Evolutionary conservation across 2,329 filamentous ascomycete species (phyloP), one percentile per base, ranked within the genome.

Genomic region (Ophioceras dolichostomum): DNA sequence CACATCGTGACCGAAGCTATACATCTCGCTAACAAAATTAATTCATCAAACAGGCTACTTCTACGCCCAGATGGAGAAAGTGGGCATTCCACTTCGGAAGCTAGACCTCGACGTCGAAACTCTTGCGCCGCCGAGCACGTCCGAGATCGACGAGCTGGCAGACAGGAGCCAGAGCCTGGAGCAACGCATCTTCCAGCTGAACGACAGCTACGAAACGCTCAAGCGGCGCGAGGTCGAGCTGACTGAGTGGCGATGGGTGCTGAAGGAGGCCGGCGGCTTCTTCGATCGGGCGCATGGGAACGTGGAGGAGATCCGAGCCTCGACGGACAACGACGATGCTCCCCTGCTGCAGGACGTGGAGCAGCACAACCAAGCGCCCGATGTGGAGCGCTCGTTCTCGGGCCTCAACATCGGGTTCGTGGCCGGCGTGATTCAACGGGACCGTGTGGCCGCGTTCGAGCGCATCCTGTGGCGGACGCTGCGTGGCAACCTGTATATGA

Each of bases 371-470:
- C 59, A 67, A 39, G 70, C 70, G 38, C 64, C 75, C 36, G 83
- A 85, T 42, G 80, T 70, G 27, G 85, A 91, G 54, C 77, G 83
- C 46, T 91, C 85, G 30, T 95, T 98, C 60, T 91, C 86, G 5
- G 86, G 87, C 44, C 94, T 96, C 84, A 95, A 96, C 64, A 98
- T 98, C 56, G 91, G 91, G 9, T 98, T 98, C 52, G 89, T 98
- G 37, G 84, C 91, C 38, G 91, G 91, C 61, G 91, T 96, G 49
- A 96, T 98, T 50, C 76, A 84, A 27, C 78, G 91, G 38, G 89
- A 96, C 54, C 79, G 89, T 36, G 89, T 98, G 42, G 88, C 81
- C 12, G 84, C 89, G 19, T 98, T 98, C 55, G 93, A 98, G 65
- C 82, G 91, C 41, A 98, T 98, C 49, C 70, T 98, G 36, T 98